Percentiles rank a stretch among this genome's conserved stretches.
These are phyloP conservation scores for Delphinella strobiligena DNA, from an alignment of 2,329 filamentous ascomycete genomes.

Conservation along the genomic window DNA sequence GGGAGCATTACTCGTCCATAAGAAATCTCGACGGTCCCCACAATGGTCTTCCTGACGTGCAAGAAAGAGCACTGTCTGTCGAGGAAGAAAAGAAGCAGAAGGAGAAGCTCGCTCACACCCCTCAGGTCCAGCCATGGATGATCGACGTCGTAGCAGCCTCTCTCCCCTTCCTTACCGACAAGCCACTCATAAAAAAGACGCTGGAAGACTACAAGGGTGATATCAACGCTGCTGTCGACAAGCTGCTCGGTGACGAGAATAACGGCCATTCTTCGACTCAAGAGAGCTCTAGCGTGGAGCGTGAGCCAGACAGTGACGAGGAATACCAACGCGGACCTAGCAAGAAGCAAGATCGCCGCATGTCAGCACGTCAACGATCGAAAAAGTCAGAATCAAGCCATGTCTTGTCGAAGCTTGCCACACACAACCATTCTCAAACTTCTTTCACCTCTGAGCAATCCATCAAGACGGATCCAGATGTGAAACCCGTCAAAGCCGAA, in stretches of 20 bases:
- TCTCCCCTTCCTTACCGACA: constrained; percentile 38
- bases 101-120: constrained; percentile 24
- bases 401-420: constrained; percentile 18
- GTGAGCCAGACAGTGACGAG: constrained; percentile 40
- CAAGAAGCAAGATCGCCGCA: constrained; percentile 38
- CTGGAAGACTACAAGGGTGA: constrained; percentile 42
- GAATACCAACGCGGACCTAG: constrained; percentile 35
- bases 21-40: constrained; percentile 48
- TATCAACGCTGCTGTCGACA: constrained; percentile 40
- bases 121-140: constrained; percentile 41
- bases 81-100: constrained; percentile 29
- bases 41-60: constrained; percentile 41
- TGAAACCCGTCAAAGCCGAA: constrained; percentile 4
- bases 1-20: constrained; percentile 57
- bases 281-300: constrained; percentile 37
- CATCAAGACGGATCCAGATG: constrained; percentile 19
- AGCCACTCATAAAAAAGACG: constrained; percentile 38
- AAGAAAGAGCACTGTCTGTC: constrained; percentile 22
- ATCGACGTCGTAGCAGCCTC: constrained; percentile 41
- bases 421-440: constrained; percentile 22
- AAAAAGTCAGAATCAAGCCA: constrained; percentile 16
- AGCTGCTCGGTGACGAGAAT: constrained; percentile 37
- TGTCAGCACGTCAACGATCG: constrained; percentile 27
- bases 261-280: constrained; percentile 30
- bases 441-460: constrained; percentile 21